These are phyloP conservation scores for Begonia fuchsioides DNA, from an alignment of 306 rosid species.

Conservation along the genomic window DNA sequence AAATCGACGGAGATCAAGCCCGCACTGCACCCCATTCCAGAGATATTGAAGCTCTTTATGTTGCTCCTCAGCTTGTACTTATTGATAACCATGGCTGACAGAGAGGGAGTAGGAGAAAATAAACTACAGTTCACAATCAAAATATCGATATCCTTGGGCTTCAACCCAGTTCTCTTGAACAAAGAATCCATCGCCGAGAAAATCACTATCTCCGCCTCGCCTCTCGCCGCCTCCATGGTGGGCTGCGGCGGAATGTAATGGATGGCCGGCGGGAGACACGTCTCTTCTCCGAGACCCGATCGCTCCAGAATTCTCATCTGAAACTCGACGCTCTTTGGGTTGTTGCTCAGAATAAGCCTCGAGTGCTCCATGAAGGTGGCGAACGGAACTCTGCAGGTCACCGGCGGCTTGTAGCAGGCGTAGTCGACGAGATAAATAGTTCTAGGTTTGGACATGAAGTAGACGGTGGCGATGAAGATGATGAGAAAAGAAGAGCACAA, in stretches of 20 bases:
- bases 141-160: constrained; percentile 53
- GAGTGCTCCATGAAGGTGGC: constrained; percentile 45
- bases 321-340: constrained; percentile 47
- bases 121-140: constrained; percentile 65
- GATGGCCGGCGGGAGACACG: constrained; percentile 40
- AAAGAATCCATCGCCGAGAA: constrained; percentile 65
- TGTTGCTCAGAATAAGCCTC: too few relatives aligned
- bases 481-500: constrained; percentile 23
- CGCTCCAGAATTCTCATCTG: constrained; percentile 83
- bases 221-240: constrained; percentile 64
- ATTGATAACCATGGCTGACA: constrained; percentile 78
- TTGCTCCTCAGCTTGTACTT: constrained; percentile 73
- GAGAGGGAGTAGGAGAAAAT: constrained; percentile 68
- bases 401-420: constrained; percentile 30
- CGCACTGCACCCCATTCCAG: constrained; percentile 90
- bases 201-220: constrained; percentile 65
- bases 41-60: constrained; percentile 63
- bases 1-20: constrained; percentile 60
- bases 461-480: constrained; percentile 50
- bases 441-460: constrained; percentile 77
- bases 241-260: constrained; percentile 54
- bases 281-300: constrained; percentile 72
- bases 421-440: constrained; percentile 64
- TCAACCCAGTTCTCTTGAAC: constrained; percentile 45
- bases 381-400: too few relatives aligned